Percentiles rank a stretch among this genome's conserved stretches.
phyloP scores from a whole-genome alignment of 495 filamentous ascomycete species.

The Annulohypoxylon maeteangense region DNA sequence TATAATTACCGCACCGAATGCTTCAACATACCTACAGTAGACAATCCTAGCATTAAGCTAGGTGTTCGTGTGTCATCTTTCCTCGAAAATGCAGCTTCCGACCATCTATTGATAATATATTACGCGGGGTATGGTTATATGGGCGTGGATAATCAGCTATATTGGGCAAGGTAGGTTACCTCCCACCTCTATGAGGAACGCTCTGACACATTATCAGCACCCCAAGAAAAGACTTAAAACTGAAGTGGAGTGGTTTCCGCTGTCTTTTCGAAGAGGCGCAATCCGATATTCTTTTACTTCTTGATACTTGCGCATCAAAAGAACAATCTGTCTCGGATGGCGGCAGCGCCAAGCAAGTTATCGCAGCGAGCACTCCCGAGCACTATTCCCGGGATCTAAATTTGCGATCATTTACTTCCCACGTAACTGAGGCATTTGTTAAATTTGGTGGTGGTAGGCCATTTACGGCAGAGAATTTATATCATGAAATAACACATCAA shows the following conservation, averaged over 20 bases:
- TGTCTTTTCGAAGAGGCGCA: slow-evolving; percentile 62
- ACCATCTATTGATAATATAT: slow-evolving; percentile 67
- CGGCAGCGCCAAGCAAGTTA: slow-evolving; percentile 64
- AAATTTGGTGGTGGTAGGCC: slow-evolving; percentile 58
- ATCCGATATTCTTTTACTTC: slow-evolving; percentile 60
- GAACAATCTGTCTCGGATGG: slow-evolving; percentile 56
- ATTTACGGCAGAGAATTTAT: slow-evolving; percentile 61
- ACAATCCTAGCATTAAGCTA: slow-evolving; percentile 64
- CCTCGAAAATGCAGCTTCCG: slow-evolving; percentile 61
- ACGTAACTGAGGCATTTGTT: slow-evolving; percentile 58
- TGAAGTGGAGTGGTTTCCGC: slow-evolving; percentile 61
- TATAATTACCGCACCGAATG: slow-evolving; percentile 64
- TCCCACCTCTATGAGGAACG: slow-evolving; percentile 9
- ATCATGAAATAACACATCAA: slow-evolving; percentile 59
- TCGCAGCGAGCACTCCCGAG: slow-evolving; percentile 63
- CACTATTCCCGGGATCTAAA: slow-evolving; percentile 56
- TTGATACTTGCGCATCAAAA: slow-evolving; percentile 58
- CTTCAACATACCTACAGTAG: slow-evolving; percentile 62
- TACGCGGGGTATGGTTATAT: slow-evolving; percentile 65
- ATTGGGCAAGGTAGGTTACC: slow-evolving; percentile 65
- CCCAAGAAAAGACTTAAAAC: slow-evolving; percentile 53
- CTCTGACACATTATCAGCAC: slow-evolving; percentile 50
- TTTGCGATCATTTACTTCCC: slow-evolving; percentile 63
- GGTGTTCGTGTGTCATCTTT: slow-evolving; percentile 62
- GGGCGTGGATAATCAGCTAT: slow-evolving; percentile 62